Conservation (phyloP, 106 monocot species). For the Dendrobium chrysotoxum region DNA sequence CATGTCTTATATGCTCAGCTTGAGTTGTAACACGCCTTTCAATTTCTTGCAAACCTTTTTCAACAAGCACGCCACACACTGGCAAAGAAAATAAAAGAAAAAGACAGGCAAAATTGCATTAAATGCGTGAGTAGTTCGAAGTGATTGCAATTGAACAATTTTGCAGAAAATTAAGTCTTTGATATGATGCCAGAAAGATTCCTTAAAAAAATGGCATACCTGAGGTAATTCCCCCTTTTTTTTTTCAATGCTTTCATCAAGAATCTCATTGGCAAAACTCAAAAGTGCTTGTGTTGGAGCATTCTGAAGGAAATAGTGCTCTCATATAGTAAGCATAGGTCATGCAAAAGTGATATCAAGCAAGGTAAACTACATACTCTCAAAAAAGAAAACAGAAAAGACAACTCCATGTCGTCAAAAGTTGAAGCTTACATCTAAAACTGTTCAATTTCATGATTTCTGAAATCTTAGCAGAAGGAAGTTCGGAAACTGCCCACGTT, state of each 20-base stretch:
- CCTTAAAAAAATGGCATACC: constrained; percentile 42
- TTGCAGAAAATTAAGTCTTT: not conserved
- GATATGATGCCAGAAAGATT: not conserved
- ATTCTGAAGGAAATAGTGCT: constrained; percentile 32
- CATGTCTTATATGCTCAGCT: constrained; percentile 73
- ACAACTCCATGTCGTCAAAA: not conserved
- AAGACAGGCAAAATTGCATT: not conserved
- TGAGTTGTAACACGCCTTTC: constrained; percentile 75
- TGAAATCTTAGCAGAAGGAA: constrained; percentile 37
- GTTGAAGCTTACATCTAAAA: constrained; percentile 32
- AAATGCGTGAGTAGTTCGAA: not conserved
- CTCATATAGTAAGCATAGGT: not conserved
- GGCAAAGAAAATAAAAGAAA: not conserved
- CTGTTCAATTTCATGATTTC: constrained; percentile 39
- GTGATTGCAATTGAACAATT: not conserved
- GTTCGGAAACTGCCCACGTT: constrained; percentile 34
- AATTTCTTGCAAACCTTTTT: constrained; percentile 74
- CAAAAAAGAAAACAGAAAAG: not conserved
- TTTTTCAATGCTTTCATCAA: constrained; percentile 71
- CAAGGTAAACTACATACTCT: not conserved
- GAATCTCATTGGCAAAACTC: constrained; percentile 45
- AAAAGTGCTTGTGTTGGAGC: constrained; percentile 64
- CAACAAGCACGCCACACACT: constrained; percentile 65
- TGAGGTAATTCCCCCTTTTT: constrained; percentile 77
- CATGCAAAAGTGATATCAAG: not conserved